Evolutionary conservation across 1,284 basidiomycete species (phyloP), one percentile per base, ranked within the genome.

Genomic region (Pholiota adiposa): DNA sequence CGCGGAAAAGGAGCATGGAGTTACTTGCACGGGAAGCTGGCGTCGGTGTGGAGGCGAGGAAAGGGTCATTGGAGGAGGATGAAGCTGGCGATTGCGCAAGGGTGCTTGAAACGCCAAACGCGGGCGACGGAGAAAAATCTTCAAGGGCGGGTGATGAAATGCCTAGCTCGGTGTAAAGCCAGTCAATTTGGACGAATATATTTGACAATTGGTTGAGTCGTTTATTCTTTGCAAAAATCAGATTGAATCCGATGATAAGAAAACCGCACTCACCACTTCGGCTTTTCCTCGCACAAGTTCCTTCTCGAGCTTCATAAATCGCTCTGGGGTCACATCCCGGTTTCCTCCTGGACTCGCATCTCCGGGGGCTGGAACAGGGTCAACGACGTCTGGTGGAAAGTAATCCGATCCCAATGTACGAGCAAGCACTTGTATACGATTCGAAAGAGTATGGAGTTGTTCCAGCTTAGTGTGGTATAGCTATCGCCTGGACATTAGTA

Each of bases 381-480:
- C 81, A 16, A 88, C 67, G 19, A 90, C 73, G 60, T 92, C 90
- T 3, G 71, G 65, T 0, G 79, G 59, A 67, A 84, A 90, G 70
- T 85, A 93, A 19, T 80, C 80, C 1, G 77, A 63, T 2, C 89
- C 90, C 6, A 92, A 79, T 0, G 83, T 88, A 19, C 81, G 80
- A 4, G 85, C 75, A 7, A 92, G 77, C 0, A 78, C 67, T 44
- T 75, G 78, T 38, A 94, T 72, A 36, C 89, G 87, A 68, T 83
- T 85, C 40, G 81, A 86, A 54, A 93, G 71, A 4, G 87, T 85
- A 53, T 79, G 80, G 19, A 92, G 72, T 65, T 93, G 90, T 66
- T 93, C 91, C 9, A 91, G 79, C 69, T 92, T 93, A 4, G 88
- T 86, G 67, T 92, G 88, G 67, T 93, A 93, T 48, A 90, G 71